Evolutionary conservation across 129 eudicot genomes (phyloP).

Genomic region (Escallonia herrerae): DNA sequence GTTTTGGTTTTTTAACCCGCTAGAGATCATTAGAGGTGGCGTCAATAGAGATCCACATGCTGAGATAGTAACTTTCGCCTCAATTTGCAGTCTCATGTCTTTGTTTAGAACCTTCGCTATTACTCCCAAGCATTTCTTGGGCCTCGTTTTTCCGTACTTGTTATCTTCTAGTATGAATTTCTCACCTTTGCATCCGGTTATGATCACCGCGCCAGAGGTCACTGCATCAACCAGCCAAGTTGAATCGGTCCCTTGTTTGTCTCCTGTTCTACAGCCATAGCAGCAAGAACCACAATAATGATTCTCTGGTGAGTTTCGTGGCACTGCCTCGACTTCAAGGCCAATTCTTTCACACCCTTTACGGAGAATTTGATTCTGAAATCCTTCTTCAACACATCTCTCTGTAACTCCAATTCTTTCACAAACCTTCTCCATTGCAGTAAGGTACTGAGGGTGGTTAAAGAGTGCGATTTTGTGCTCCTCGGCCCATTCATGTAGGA

Average conservation of each 20-base stretch:
- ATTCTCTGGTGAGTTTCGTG: conserved; percentile 57
- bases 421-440: conserved; percentile 57
- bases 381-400: conserved; percentile 57
- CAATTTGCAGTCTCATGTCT: conserved; percentile 41
- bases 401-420: conserved; percentile 66
- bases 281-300: conserved; percentile 88
- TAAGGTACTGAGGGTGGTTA: conserved; percentile 27
- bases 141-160: conserved; percentile 16
- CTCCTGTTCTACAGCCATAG: conserved; percentile 67
- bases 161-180: conserved; percentile 33
- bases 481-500: conserved; percentile 62
- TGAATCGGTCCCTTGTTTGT: conserved; percentile 75
- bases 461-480: conserved; percentile 43
- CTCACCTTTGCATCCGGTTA: conserved; percentile 77
- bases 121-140: conserved; percentile 63
- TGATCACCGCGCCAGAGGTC: conserved; percentile 61
- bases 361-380: conserved; percentile 79
- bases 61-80: conserved; percentile 72
- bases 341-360: conserved; percentile 87
- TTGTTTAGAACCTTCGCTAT: conserved; percentile 29
- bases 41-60: conserved; percentile 78
- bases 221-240: conserved; percentile 98
- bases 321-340: conserved; percentile 41
- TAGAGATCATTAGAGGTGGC: conserved; percentile 71
- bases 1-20: conserved; percentile 67